These are phyloP conservation scores for Pelargonium exstipulatum DNA, from an alignment of 441 rosid genomes.

Conservation along the genomic window DNA sequence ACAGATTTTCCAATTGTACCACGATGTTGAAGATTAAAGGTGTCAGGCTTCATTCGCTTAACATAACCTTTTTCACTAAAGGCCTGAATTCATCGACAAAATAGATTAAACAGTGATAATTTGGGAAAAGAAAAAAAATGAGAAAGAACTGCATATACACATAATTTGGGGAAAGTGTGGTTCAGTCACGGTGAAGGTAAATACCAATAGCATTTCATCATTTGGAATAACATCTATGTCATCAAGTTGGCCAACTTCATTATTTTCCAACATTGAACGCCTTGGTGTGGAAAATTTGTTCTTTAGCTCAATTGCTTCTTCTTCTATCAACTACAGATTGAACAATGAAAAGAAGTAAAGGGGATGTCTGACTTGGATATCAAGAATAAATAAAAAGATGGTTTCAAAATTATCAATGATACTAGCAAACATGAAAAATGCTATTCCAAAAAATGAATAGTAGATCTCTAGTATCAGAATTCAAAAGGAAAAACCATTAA, in stretches of 20 bases:
- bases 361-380: conserved; percentile 2
- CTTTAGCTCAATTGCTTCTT: conserved; percentile 82
- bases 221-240: conserved; percentile 92
- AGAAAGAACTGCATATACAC: background rate
- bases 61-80: conserved; percentile 94
- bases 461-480: too few species aligned
- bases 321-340: conserved; percentile 56
- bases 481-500: too few species aligned
- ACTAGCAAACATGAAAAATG: too few species aligned
- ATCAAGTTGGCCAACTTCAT: conserved; percentile 75
- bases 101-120: conserved; percentile 13
- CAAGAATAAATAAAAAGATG: background rate
- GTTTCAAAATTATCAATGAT: background rate
- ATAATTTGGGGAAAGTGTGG: background rate
- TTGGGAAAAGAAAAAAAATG: background rate
- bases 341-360: conserved; percentile 6
- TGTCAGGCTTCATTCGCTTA: conserved; percentile 84
- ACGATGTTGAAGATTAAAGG: conserved; percentile 90
- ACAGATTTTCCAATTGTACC: conserved; percentile 97
- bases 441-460: too few species aligned
- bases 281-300: conserved; percentile 67
- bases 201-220: conserved; percentile 88
- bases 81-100: conserved; percentile 46
- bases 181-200: conserved; percentile 17
- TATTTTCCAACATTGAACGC: conserved; percentile 73